Evolutionary conservation across 108 stramenopile genomes (phyloP).

Genomic region (Mayamaea pseudoterrestris): DNA sequence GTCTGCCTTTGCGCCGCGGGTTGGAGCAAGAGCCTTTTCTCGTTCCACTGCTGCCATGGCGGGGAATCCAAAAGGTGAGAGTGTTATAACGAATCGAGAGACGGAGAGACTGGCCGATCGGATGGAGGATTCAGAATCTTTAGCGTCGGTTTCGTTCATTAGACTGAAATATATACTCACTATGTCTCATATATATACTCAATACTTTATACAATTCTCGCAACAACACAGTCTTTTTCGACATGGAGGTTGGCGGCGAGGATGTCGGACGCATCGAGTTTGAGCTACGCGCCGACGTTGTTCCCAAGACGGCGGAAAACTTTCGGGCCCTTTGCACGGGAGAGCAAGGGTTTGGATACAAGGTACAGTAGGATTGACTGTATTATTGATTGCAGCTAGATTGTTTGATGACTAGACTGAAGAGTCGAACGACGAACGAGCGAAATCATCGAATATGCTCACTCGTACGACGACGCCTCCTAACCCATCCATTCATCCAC

Average conservation of each 20-base stretch:
- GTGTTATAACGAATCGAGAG: neutral
- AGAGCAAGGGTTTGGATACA: conserved; percentile 87
- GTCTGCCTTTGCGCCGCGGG: conserved; percentile 42
- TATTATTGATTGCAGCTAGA: neutral
- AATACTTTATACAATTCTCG: neutral
- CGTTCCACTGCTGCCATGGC: conserved; percentile 37
- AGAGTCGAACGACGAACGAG: neutral
- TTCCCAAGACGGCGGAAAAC: conserved; percentile 92
- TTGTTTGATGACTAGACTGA: neutral
- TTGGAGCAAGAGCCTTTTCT: conserved; percentile 44
- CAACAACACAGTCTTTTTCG: conserved; percentile 64
- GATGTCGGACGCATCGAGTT: conserved; percentile 84
- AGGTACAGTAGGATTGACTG: conserved; percentile 32
- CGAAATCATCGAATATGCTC: neutral
- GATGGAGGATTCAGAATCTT: neutral
- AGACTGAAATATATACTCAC: neutral
- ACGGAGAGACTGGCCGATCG: neutral
- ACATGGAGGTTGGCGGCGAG: conserved; percentile 88
- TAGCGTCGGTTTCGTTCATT: conserved; percentile 5
- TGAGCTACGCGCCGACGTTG: conserved; percentile 91
- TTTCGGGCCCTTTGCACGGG: conserved; percentile 93
- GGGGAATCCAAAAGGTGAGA: conserved; percentile 59
- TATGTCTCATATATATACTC: neutral
- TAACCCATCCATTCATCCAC: neutral
- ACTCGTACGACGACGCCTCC: no score